Evolutionary conservation across 2,329 filamentous ascomycete species (phyloP), one percentile per base, ranked within the genome.

Genomic region (Aspergillus quadrilineatus): DNA sequence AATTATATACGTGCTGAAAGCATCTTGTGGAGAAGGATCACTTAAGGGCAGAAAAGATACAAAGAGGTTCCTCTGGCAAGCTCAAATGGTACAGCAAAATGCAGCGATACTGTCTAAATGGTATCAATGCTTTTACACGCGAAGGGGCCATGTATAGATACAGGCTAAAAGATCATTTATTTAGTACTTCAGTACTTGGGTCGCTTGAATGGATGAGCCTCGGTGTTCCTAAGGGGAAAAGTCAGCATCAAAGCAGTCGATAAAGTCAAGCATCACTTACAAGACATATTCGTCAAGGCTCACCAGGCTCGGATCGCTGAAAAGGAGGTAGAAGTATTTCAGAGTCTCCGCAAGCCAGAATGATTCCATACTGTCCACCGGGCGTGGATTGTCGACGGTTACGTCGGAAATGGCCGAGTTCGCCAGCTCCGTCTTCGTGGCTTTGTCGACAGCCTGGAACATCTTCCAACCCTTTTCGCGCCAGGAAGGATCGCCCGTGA

Each of bases 381-480:
- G 70, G 10, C 63, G 64, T 4, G 77, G 77, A 12, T 66, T 72
- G 57, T 75, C 72, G 43, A 76, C 75, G 42, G 82, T 87, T 28
- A 91, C 85, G 65, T 91, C 87, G 57, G 81, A 76, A 55, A 92
- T 80, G 32, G 85, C 85, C 1, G 85, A 85, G 63, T 89, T 82
- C 5, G 85, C 89, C 60, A 85, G 78, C 4, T 80, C 74, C 0
- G 87, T 85, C 28, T 79, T 79, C 10, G 88, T 89, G 63, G 83
- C 76, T 63, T 79, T 78, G 56, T 84, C 77, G 34, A 92, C 79
- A 7, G 83, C 80, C 53, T 82, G 69, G 68, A 90, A 91, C 88
- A 92, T 91, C 54, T 78, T 77, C 89, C 89, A 91, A 1, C 87
- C 89, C 67, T 85, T 85, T 56, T 88, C 82, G 67, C 84, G 84